Percentiles rank a stretch among this genome's conserved stretches.
Evolutionary conservation across 805 yeast genomes (phyloP).

Genomic region (Monosporozyma servazzii): DNA sequence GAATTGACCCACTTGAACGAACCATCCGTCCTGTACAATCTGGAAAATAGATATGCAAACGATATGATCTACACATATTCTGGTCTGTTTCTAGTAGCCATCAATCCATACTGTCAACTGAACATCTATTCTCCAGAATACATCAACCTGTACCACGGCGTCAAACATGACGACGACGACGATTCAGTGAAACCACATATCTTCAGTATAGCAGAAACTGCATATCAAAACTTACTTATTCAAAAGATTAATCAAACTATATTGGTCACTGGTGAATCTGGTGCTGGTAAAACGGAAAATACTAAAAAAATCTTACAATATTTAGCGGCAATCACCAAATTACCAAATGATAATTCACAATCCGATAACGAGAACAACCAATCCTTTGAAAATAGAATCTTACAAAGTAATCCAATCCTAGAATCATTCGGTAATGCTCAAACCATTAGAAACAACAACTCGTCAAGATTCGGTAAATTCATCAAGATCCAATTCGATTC

Average conservation of each 20-base stretch:
- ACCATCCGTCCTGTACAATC: constrained; percentile 85
- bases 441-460: constrained; percentile 85
- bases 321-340: constrained; percentile 59
- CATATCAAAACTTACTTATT: constrained; percentile 63
- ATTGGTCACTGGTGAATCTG: constrained; percentile 96
- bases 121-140: constrained; percentile 59
- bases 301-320: constrained; percentile 92
- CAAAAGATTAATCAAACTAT: constrained; percentile 77
- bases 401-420: constrained; percentile 89
- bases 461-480: constrained; percentile 95
- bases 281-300: constrained; percentile 98
- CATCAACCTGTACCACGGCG: constrained; percentile 46
- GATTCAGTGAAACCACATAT: constrained; percentile 62
- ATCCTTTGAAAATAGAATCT: constrained; percentile 70
- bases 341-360: no score
- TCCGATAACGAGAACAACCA: constrained; percentile 10
- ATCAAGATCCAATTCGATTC: constrained; percentile 71
- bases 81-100: constrained; percentile 89
- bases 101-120: constrained; percentile 77
- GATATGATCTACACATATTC: constrained; percentile 88
- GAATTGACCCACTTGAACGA: constrained; percentile 89
- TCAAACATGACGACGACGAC: constrained; percentile 31
- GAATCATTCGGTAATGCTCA: constrained; percentile 97
- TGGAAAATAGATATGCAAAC: constrained; percentile 64
- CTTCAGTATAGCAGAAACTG: constrained; percentile 80